Percentiles rank a stretch among this genome's conserved stretches.
These are phyloP conservation scores for Ascoidea asiatica DNA, from an alignment of 805 yeast genomes.

Conservation along the genomic window DNA sequence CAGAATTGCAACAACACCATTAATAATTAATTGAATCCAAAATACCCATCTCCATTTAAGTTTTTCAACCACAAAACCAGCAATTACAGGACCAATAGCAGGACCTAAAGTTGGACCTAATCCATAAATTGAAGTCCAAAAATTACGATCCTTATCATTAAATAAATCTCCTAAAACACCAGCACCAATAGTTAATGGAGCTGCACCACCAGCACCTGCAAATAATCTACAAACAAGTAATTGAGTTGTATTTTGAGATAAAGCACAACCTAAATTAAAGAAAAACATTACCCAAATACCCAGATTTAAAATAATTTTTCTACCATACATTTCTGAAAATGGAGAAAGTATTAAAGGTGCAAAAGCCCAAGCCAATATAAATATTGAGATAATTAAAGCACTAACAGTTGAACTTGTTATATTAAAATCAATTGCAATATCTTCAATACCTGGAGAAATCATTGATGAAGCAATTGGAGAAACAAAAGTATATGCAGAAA, in stretches of 20 bases:
- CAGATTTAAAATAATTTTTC: constrained; percentile 38
- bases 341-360: constrained; percentile 61
- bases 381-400: constrained; percentile 45
- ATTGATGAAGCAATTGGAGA: constrained; percentile 54
- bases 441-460: constrained; percentile 44
- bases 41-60: constrained; percentile 53
- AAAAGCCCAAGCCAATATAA: constrained; percentile 58
- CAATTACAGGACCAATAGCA: constrained; percentile 39
- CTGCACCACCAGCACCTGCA: constrained; percentile 54
- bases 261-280: constrained; percentile 48
- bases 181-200: constrained; percentile 52
- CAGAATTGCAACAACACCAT: constrained; percentile 32
- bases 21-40: constrained; percentile 40
- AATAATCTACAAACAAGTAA: constrained; percentile 45
- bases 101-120: constrained; percentile 46
- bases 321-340: constrained; percentile 51
- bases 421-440: constrained; percentile 30
- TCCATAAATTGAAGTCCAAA: too few species aligned
- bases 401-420: constrained; percentile 27
- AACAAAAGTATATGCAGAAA: constrained; percentile 40
- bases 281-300: constrained; percentile 34
- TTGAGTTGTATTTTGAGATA: constrained; percentile 39
- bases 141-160: too few species aligned
- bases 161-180: too few species aligned
- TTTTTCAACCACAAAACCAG: constrained; percentile 42